phyloP scores from a whole-genome alignment of 2,329 filamentous ascomycete species.

The Graphiopsis chlorocephala region DNA sequence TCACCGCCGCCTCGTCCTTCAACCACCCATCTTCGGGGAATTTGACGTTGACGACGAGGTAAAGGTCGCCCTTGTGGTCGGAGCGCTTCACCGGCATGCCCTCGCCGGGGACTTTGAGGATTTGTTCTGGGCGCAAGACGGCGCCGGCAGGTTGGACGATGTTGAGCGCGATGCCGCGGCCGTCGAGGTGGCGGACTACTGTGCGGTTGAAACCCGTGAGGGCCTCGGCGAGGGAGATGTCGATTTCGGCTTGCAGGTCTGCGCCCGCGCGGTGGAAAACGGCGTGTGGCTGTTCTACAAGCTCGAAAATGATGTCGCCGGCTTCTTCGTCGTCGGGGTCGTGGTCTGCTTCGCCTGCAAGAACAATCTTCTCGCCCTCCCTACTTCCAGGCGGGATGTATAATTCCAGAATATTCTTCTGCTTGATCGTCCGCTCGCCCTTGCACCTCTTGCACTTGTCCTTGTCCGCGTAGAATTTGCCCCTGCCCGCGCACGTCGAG shows the following conservation, averaged over 20 bases:
- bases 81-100: conserved; percentile 92
- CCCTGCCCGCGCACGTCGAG: conserved; percentile 79
- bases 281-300: conserved; percentile 78
- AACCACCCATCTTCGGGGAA: conserved; percentile 90
- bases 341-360: conserved; percentile 94
- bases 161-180: conserved; percentile 78
- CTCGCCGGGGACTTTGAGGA: conserved; percentile 81
- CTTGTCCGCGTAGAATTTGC: conserved; percentile 87
- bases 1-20: conserved; percentile 63
- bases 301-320: conserved; percentile 87
- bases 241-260: conserved; percentile 78
- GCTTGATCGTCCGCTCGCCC: conserved; percentile 78
- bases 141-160: conserved; percentile 70
- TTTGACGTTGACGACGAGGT: conserved; percentile 77
- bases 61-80: conserved; percentile 81
- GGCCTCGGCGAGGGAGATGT: conserved; percentile 78
- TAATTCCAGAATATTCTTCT: conserved; percentile 92
- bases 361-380: conserved; percentile 81
- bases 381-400: conserved; percentile 84
- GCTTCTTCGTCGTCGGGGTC: conserved; percentile 82
- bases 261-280: conserved; percentile 78
- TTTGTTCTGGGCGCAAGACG: conserved; percentile 76
- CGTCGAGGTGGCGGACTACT: conserved; percentile 88
- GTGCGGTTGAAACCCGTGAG: conserved; percentile 86
- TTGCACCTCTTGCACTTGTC: conserved; percentile 99